These are phyloP conservation scores for Penicillium sp. DNA, from an alignment of 2,329 filamentous ascomycete genomes.

Conservation along the genomic window DNA sequence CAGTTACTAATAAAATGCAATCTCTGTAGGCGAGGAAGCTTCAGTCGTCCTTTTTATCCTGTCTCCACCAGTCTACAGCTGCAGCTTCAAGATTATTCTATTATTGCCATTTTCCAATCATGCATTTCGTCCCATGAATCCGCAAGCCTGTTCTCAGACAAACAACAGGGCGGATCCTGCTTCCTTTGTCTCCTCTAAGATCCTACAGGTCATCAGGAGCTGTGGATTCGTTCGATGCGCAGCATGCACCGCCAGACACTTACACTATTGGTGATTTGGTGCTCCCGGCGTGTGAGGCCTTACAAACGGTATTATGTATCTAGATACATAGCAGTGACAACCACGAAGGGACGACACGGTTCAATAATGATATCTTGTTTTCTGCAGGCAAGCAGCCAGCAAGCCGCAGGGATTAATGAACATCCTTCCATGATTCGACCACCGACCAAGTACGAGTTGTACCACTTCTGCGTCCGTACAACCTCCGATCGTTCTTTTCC, in stretches of 20 bases:
- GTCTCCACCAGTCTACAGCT: constrained; percentile 1
- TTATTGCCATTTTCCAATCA: neutral
- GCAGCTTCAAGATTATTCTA: neutral
- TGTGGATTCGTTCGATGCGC: constrained; percentile 10
- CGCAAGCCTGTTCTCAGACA: neutral
- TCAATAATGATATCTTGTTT: constrained; percentile 6
- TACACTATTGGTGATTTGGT: neutral
- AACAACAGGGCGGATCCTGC: constrained; percentile 13
- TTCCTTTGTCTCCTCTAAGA: neutral
- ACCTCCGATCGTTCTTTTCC: constrained; percentile 3
- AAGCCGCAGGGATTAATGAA: constrained; percentile 8
- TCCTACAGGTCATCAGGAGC: constrained; percentile 8
- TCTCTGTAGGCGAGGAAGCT: neutral
- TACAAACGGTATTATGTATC: constrained; percentile 1
- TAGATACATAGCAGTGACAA: neutral
- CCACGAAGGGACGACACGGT: neutral
- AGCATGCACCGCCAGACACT: constrained; percentile 5
- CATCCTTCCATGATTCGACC: constrained; percentile 8
- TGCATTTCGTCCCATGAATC: constrained; percentile 13
- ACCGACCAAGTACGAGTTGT: constrained; percentile 8
- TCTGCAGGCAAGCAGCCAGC: constrained; percentile 2
- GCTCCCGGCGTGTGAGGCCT: constrained; percentile 1
- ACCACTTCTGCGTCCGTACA: constrained; percentile 6
- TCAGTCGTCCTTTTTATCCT: constrained; percentile 1
- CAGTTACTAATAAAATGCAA: constrained; percentile 2